A percentile compares a stretch with the other conserved stretches of the same genome.
Conservation (phyloP, 2,329 filamentous ascomycete species). For the Exophiala calicioides region DNA sequence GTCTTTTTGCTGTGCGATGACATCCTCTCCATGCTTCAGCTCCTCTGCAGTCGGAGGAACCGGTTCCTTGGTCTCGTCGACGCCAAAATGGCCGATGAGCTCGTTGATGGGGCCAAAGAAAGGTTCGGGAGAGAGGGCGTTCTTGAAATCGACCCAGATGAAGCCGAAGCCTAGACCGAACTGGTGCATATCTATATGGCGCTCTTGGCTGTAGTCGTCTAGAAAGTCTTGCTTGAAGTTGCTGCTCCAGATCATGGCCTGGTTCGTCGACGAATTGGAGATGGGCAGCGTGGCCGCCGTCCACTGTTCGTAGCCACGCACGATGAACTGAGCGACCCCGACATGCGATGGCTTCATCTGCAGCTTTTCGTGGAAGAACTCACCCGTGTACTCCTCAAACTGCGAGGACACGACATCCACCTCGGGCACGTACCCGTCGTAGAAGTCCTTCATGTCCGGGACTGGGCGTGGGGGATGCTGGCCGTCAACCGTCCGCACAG, state of each 20-base stretch:
- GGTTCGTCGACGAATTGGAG: slow-evolving; percentile 22
- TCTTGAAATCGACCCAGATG: slow-evolving; percentile 28
- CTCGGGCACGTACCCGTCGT: slow-evolving; percentile 21
- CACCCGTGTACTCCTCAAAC: slow-evolving; percentile 28
- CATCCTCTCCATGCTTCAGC: slow-evolving; percentile 22
- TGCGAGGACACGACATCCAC: slow-evolving; percentile 24
- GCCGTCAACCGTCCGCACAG: slow-evolving; percentile 28
- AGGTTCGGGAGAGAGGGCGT: slow-evolving; percentile 23
- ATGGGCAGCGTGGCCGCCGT: slow-evolving; percentile 17
- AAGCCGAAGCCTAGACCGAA: slow-evolving; percentile 32
- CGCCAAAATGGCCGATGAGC: slow-evolving; percentile 23
- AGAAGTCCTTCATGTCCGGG: slow-evolving; percentile 25
- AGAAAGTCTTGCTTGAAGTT: slow-evolving; percentile 32
- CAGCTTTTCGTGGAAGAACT: slow-evolving; percentile 23
- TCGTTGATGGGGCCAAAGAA: slow-evolving; percentile 30
- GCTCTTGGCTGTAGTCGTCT: slow-evolving; percentile 24
- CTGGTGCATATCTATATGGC: slow-evolving; percentile 31
- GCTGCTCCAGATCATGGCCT: slow-evolving; percentile 32
- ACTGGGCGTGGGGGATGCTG: slow-evolving; percentile 29
- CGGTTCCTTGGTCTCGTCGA: slow-evolving; percentile 29
- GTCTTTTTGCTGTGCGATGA: slow-evolving; percentile 19
- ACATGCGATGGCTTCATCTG: slow-evolving; percentile 28
- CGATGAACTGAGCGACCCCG: slow-evolving; percentile 28
- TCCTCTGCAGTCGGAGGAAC: slow-evolving; percentile 26
- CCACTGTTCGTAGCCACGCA: slow-evolving; percentile 28